Evolutionary conservation across 306 rosid species (phyloP).

Genomic region (Macrotyloma uniflorum): DNA sequence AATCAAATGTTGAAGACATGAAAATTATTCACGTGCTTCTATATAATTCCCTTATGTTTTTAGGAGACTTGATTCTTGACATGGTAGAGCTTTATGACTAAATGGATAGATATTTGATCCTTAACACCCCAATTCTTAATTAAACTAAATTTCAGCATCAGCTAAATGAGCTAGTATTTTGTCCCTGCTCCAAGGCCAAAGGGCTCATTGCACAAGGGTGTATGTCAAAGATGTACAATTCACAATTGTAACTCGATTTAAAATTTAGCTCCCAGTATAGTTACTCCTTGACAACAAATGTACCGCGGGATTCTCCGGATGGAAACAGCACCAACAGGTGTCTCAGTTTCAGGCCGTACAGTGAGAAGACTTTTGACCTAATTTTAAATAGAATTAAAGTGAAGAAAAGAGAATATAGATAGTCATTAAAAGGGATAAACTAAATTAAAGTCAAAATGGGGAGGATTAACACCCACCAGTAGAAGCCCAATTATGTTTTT

Average conservation of each 20-base stretch:
- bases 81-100: constrained; percentile 10
- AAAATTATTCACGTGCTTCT: constrained; percentile 22
- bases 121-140: background rate
- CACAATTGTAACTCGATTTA: background rate
- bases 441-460: constrained; percentile 13
- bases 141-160: constrained; percentile 10
- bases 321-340: constrained; percentile 93
- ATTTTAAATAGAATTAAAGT: constrained; percentile 22
- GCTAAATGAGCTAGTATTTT: background rate
- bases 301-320: constrained; percentile 95
- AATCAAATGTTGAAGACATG: constrained; percentile 16
- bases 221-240: background rate
- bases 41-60: background rate
- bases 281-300: constrained; percentile 32
- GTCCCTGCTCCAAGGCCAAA: constrained; percentile 22
- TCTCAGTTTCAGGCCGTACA: constrained; percentile 97
- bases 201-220: background rate
- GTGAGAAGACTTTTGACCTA: constrained; percentile 97
- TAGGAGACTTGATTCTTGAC: constrained; percentile 12
- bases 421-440: background rate
- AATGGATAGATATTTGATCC: constrained; percentile 8
- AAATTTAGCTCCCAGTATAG: background rate
- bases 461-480: constrained; percentile 56
- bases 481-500: constrained; percentile 92
- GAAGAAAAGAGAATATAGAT: constrained; percentile 21